Evolutionary conservation across 352 stramenopile species (phyloP).

Genomic region (Pythium folliculosum): DNA sequence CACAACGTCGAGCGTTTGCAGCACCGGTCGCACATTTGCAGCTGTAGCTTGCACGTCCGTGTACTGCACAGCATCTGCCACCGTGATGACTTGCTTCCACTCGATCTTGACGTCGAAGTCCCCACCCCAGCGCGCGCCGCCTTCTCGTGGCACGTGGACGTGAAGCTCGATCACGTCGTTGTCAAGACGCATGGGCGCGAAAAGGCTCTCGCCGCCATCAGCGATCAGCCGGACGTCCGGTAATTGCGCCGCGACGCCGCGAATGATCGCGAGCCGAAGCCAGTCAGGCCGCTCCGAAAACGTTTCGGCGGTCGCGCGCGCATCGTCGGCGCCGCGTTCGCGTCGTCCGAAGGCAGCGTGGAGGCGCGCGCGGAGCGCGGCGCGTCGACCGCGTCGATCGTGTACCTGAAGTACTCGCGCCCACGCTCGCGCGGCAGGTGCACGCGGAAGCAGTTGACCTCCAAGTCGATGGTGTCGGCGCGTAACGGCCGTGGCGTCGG

Average conservation of each 20-base stretch:
- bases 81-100: no score
- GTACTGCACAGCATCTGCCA: no score
- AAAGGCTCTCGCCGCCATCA: neutral
- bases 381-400: neutral
- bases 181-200: neutral
- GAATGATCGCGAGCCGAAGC: neutral
- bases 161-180: neutral
- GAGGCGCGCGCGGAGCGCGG: neutral
- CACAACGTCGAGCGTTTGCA: no score
- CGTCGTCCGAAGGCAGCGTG: no score
- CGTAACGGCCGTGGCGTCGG: neutral
- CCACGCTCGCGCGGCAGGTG: neutral
- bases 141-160: neutral
- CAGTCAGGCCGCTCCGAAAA: neutral
- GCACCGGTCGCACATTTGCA: no score
- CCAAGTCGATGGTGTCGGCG: neutral
- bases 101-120: conserved; percentile 2
- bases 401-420: conserved; percentile 7
- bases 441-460: conserved; percentile 6
- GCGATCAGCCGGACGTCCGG: neutral
- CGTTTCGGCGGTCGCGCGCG: neutral
- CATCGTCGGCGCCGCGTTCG: no score
- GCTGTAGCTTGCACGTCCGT: no score
- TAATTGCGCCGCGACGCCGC: neutral
- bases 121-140: neutral